A percentile compares a stretch with the other conserved stretches of the same genome.
Evolutionary conservation across 345 rosid genomes (phyloP).

Genomic region (Citrus sp.): DNA sequence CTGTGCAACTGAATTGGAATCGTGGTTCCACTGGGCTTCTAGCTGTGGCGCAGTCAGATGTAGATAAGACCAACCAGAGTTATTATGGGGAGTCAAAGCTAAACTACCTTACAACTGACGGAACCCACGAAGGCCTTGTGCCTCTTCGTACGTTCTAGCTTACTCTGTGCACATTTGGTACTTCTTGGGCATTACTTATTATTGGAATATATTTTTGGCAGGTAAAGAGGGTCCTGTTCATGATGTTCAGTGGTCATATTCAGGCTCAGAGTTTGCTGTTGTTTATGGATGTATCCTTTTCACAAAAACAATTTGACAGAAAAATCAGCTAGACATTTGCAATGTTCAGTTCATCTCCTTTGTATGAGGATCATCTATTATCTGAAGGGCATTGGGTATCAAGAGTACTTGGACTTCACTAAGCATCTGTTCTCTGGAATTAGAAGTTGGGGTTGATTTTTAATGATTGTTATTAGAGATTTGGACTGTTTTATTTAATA

Average conservation of each 20-base stretch:
- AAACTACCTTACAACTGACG: constrained; percentile 85
- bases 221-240: constrained; percentile 98
- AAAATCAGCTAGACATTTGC: neutral
- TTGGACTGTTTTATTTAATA: neutral
- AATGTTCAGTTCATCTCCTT: neutral
- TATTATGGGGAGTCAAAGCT: constrained; percentile 94
- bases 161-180: constrained; percentile 1
- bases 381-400: neutral
- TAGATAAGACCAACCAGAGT: constrained; percentile 94
- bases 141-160: constrained; percentile 67
- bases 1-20: constrained; percentile 87
- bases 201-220: constrained; percentile 28
- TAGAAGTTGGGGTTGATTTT: neutral
- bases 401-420: too few species aligned
- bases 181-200: constrained; percentile 27
- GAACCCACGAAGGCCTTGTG: constrained; percentile 83
- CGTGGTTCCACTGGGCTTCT: constrained; percentile 84
- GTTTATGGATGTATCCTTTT: constrained; percentile 97
- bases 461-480: neutral
- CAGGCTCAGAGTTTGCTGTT: constrained; percentile 92
- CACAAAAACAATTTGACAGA: neutral
- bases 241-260: constrained; percentile 94
- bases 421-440: neutral
- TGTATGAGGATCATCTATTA: neutral
- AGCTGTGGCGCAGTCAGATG: constrained; percentile 83